Base-by-base conservation (phyloP, 2,329 filamentous ascomycete genomes). In the Exophiala aquamarina region DNA sequence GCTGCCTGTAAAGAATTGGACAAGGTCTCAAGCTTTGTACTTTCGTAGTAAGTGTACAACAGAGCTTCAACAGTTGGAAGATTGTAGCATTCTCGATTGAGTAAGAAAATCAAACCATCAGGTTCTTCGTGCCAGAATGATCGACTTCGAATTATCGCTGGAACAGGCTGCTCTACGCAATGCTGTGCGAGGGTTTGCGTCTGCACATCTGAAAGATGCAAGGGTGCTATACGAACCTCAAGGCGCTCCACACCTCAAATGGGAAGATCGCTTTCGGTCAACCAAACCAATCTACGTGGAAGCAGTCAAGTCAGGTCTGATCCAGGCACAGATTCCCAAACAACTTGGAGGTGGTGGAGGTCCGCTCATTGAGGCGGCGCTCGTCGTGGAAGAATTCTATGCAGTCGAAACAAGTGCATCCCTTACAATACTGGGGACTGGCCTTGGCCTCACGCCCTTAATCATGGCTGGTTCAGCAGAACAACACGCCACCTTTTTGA, bases 361-460 rank as follows among this genome's bases (percentile, higher is more conserved):
- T 1, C 67, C 64, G 7, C 62, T 80, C 0, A 47, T 77, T 5
- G 75, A 79, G 41, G 68, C 73, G 1, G 70, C 74, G 0, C 69
- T 81, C 32, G 53, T 77, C 11, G 70, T 78, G 1, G 77, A 81
- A 54, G 76, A 81, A 50, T 67, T 76, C 48, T 79, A 75, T 54
- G 64, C 72, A 1, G 70, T 75, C 28, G 78, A 82, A 50, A 70
- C 73, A 0, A 71, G 70, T 13, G 67, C 71, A 0, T 67, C 73
- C 0, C 55, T 81, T 14, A 79, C 75, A 0, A 70, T 80, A 13
- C 69, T 79, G 31, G 74, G 67, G 0, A 80, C 74, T 1, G 76
- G 73, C 0, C 60, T 81, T 3, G 78, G 77, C 0, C 57, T 81
- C 23, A 75, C 70, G 1, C 76, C 78, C 1, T 58, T 82, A 26